Base-by-base conservation (phyloP, 371 early-diverging fungal genomes). In the Mortierella sp. region DNA sequence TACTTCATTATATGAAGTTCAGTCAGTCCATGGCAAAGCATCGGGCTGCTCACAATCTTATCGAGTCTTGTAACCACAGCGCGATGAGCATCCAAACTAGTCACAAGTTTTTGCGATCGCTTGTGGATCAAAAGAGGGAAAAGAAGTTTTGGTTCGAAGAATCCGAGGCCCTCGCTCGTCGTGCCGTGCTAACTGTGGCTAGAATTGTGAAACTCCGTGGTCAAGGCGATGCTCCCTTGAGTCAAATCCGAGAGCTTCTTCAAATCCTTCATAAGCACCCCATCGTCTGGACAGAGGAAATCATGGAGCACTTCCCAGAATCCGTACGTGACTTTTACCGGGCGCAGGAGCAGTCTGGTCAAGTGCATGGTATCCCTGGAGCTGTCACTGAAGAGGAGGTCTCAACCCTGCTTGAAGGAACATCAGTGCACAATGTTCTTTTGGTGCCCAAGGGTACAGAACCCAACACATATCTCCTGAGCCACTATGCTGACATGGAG, bases 121-220 rank as follows among this genome's bases (percentile, higher is more conserved):
- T 91, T 21, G 88, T 86, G 55, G 91, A 89, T 60, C 84, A 85
- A 11, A 86, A 84, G 46, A 82, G 91, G 7, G 91, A 91, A 21
- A 86, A 86, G 23, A 83, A 84, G 0, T 86, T 84, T 26, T 90
- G 89, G 90, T 91, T 91, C 74, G 85, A 85, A 11, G 91, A 90
- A 65, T 89, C 90, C 0, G 91, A 91, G 68, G 85, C 87, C 55
- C 81, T 90, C 21, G 90, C 91, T 3, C 82, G 91, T 25, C 72
- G 84, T 4, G 82, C 88, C 53, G 89, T 91, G 2, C 62, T 84
- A 52, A 89, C 85, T 15, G 84, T 91, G 29, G 84, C 86, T 19
- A 72, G 90, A 9, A 67, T 91, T n/a, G 83, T 91, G 57, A 89
- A 90, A 47, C 86, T 86, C 14, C 81, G 89, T 69, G 91, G 91